A percentile compares a stretch with the other conserved stretches of the same genome.
These are phyloP conservation scores for Ascochyta pisi DNA, from an alignment of 2,329 filamentous ascomycete genomes.

Conservation along the genomic window DNA sequence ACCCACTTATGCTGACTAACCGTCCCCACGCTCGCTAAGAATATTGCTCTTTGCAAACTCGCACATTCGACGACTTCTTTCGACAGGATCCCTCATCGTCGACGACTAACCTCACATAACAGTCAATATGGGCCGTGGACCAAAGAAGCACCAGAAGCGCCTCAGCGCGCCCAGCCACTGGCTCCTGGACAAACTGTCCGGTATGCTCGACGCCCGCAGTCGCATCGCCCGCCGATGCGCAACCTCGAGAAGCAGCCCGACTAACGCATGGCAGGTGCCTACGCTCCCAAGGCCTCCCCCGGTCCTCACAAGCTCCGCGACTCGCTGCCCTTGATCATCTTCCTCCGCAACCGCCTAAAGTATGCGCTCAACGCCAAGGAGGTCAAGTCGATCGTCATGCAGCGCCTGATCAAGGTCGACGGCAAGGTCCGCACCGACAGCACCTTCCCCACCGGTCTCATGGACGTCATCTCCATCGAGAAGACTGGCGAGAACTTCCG, in stretches of 20 bases:
- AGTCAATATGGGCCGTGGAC: constrained; percentile 71
- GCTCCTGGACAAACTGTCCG: constrained; percentile 99
- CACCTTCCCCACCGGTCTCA: constrained; percentile 97
- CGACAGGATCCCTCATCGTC: constrained; percentile 42
- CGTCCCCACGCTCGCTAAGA: constrained; percentile 17
- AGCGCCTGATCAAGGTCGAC: constrained; percentile 99
- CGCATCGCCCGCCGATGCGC: constrained; percentile 20
- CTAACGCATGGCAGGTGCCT: constrained; percentile 50
- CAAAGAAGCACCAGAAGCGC: constrained; percentile 99
- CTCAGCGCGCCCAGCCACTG: constrained; percentile 98
- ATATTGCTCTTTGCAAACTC: constrained; percentile 7
- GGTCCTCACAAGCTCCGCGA: constrained; percentile 99
- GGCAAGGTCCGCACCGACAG: constrained; percentile 98
- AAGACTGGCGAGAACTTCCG: constrained; percentile 99
- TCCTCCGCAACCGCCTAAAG: constrained; percentile 82
- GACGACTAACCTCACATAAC: constrained; percentile 48
- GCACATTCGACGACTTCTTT: constrained; percentile 17
- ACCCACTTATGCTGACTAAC: constrained; percentile 6
- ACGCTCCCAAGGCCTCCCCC: constrained; percentile 71
- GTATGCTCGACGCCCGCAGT: constrained; percentile 62
- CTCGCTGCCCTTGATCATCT: constrained; percentile 98
- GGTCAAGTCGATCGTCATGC: constrained; percentile 97
- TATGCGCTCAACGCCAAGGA: constrained; percentile 99
- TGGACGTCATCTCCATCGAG: constrained; percentile 99
- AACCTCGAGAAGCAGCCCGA: constrained; percentile 13